Conservation (phyloP, 768 basidiomycete genomes). For the Tricholoma matsutake region DNA sequence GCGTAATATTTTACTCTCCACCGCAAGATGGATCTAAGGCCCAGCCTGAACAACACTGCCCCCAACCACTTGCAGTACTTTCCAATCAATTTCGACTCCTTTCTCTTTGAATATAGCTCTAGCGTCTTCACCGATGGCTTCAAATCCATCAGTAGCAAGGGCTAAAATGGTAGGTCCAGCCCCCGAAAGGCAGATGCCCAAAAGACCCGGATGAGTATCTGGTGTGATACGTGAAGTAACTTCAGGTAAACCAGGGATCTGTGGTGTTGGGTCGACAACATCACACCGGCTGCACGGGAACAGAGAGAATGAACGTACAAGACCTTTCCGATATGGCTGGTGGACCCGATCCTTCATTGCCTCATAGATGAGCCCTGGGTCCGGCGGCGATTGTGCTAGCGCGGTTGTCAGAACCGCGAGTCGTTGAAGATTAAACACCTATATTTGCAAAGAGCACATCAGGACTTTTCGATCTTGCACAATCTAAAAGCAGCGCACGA, state of each 20-base stretch:
- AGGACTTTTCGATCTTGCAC: conserved; percentile 1
- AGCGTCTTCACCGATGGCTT: conserved; percentile 82
- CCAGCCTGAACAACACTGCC: conserved; percentile 36
- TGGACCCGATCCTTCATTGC: conserved; percentile 99
- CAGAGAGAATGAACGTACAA: conserved; percentile 49
- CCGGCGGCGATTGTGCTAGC: conserved; percentile 84
- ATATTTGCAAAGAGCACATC: not conserved
- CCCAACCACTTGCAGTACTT: conserved; percentile 65
- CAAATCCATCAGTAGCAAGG: conserved; percentile 82
- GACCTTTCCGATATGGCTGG: conserved; percentile 88
- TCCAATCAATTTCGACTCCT: conserved; percentile 87
- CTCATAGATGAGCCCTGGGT: conserved; percentile 96
- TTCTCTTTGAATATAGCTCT: conserved; percentile 66
- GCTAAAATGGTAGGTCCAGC: conserved; percentile 98
- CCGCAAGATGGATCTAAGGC: not conserved
- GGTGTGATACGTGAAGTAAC: conserved; percentile 90
- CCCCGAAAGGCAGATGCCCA: conserved; percentile 97
- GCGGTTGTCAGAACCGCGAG: conserved; percentile 96
- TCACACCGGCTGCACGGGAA: not conserved
- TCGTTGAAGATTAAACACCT: conserved; percentile 98
- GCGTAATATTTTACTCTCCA: conserved; percentile 12
- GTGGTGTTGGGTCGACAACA: not conserved
- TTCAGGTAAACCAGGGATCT: conserved; percentile 96
- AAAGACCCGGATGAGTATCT: conserved; percentile 83
- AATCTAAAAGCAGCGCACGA: conserved; percentile 51